A percentile compares a stretch with the other conserved stretches of the same genome.
These are phyloP conservation scores for Drechmeria coniospora DNA, from an alignment of 2,329 filamentous ascomycete species.

Conservation along the genomic window DNA sequence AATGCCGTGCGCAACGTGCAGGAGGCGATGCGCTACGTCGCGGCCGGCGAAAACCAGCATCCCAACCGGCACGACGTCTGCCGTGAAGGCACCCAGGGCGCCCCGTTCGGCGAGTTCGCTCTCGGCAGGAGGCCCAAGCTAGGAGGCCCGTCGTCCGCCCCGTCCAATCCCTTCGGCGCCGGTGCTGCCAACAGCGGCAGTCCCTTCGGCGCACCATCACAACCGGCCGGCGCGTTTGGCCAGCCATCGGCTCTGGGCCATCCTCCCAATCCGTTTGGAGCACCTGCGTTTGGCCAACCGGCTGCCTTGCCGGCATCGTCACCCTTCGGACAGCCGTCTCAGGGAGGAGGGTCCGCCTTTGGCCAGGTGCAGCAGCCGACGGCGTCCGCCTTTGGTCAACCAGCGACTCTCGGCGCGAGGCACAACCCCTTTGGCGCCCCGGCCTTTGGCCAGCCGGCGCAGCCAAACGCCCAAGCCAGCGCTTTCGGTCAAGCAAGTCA, in stretches of 20 bases:
- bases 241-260: too few relatives aligned
- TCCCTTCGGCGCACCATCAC: too few relatives aligned
- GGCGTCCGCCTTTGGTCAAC: conserved; percentile 23
- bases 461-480: conserved; percentile 11
- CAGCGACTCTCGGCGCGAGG: conserved; percentile 17
- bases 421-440: conserved; percentile 19
- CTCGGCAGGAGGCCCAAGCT: conserved; percentile 19
- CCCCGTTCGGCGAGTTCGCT: conserved; percentile 28
- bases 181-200: conserved; percentile 5
- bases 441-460: conserved; percentile 19
- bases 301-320: conserved; percentile 17
- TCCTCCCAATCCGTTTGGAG: conserved; percentile 17
- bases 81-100: conserved; percentile 28
- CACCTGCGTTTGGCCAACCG: conserved; percentile 23
- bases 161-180: conserved; percentile 27
- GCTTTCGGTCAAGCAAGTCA: conserved; percentile 20
- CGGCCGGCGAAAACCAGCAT: conserved; percentile 50
- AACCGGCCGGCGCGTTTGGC: too few relatives aligned
- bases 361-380: conserved; percentile 17
- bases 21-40: conserved; percentile 56
- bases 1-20: conserved; percentile 52
- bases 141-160: conserved; percentile 11
- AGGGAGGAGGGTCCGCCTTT: conserved; percentile 16
- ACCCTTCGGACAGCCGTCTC: conserved; percentile 20
- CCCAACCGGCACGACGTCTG: conserved; percentile 60